Percentiles rank a stretch among this genome's conserved stretches.
phyloP scores from a whole-genome alignment of 768 basidiomycete species.

The Pilatotrama ljubarskyi region DNA sequence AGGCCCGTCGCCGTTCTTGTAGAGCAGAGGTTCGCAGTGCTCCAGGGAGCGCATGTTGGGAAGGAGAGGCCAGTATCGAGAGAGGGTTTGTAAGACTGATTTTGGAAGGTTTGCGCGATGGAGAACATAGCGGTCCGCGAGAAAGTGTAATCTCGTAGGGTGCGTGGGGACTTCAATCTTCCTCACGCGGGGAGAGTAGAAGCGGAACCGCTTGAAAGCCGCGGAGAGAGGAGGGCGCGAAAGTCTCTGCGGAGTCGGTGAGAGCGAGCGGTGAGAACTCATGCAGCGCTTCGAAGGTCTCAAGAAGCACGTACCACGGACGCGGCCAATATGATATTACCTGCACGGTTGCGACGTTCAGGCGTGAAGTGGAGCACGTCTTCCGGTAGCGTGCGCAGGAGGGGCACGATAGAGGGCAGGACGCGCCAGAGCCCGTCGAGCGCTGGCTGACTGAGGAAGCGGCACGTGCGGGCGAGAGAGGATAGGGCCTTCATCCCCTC shows the following conservation, averaged over 20 bases:
- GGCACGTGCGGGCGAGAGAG: neutral
- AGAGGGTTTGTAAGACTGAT: neutral
- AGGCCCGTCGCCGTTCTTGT: neutral
- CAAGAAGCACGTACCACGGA: neutral
- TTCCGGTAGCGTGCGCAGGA: neutral
- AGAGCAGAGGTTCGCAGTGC: neutral
- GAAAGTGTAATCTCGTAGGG: neutral
- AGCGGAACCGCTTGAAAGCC: neutral
- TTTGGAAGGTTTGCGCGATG: neutral
- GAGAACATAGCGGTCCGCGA: neutral
- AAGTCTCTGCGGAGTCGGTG: neutral
- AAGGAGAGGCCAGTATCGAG: neutral
- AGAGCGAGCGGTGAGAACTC: neutral
- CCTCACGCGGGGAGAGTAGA: neutral
- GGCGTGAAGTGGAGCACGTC: neutral
- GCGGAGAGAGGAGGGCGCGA: neutral
- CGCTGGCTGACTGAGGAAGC: neutral
- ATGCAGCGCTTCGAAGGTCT: no score
- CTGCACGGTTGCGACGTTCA: neutral
- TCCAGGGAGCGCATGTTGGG: neutral
- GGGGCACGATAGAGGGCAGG: neutral
- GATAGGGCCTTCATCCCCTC: neutral
- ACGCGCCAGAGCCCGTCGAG: neutral
- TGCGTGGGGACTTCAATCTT: neutral
- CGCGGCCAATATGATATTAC: neutral